Evolutionary conservation across 2,329 filamentous ascomycete species (phyloP).

Genomic region (Aspergillus quadrilineatus): DNA sequence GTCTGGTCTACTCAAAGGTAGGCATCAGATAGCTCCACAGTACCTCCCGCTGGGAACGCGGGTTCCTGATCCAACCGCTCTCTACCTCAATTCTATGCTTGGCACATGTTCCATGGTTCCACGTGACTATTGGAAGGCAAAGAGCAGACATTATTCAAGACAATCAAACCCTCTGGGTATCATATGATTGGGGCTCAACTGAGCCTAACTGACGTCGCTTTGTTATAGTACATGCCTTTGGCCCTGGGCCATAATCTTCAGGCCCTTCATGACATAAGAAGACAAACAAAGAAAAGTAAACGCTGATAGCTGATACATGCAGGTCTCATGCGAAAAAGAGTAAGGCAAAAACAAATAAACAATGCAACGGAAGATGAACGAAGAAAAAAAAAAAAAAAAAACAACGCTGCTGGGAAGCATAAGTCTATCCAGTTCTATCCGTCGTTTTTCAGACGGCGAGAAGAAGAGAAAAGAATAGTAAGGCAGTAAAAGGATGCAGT

Average conservation of each 20-base stretch:
- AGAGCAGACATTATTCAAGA: neutral
- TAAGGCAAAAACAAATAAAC: neutral
- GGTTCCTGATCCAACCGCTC: no score
- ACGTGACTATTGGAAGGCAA: neutral
- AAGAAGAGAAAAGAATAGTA: neutral
- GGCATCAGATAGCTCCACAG: no score
- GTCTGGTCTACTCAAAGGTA: neutral
- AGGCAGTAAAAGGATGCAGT: neutral
- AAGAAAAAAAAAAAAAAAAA: neutral
- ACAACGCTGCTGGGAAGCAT: neutral
- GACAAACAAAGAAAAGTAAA: slow-evolving; percentile 1
- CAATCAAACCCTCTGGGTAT: slow-evolving; percentile 7
- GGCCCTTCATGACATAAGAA: slow-evolving; percentile 3
- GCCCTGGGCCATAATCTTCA: slow-evolving; percentile 3
- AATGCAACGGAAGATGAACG: neutral
- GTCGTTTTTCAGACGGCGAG: slow-evolving; percentile 14
- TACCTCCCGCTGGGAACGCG: no score
- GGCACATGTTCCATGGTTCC: slow-evolving; percentile 13
- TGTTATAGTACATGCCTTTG: slow-evolving; percentile 13
- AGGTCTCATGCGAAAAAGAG: neutral
- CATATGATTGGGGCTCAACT: slow-evolving; percentile 5
- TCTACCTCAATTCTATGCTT: neutral
- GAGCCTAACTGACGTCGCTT: slow-evolving; percentile 4
- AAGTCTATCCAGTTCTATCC: slow-evolving; percentile 16
- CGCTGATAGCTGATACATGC: slow-evolving; percentile 6